phyloP scores from a whole-genome alignment of 176 grass and related monocot species.

The Rhynchospora breviuscula region DNA sequence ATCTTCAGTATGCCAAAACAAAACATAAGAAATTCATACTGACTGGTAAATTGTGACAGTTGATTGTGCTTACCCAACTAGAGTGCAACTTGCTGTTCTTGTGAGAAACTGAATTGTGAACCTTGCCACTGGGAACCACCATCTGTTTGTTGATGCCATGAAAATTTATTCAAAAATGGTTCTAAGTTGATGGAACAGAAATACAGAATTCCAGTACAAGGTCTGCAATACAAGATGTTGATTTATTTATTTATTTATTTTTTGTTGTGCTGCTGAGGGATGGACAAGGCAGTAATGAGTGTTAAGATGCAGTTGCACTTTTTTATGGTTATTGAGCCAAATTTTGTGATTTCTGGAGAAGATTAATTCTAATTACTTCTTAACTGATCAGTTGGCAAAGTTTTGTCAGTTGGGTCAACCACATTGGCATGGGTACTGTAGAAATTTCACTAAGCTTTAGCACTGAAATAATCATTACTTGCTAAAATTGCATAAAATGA shows the following conservation, averaged over 20 bases:
- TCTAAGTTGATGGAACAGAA: not conserved
- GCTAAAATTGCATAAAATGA: not conserved
- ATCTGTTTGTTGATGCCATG: constrained; percentile 28
- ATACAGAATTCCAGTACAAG: not conserved
- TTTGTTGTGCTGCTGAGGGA: constrained; percentile 22
- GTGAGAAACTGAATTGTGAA: constrained; percentile 5
- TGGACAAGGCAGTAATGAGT: not conserved
- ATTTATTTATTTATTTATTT: constrained; percentile 5
- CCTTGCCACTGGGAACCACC: constrained; percentile 32
- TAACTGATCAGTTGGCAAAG: not conserved
- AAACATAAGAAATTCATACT: constrained; percentile 3
- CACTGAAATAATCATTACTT: not conserved
- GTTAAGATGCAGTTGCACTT: constrained; percentile 1
- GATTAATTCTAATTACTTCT: not conserved
- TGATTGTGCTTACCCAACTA: constrained; percentile 23
- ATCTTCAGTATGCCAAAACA: not conserved
- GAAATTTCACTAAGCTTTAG: not conserved
- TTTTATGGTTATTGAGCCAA: constrained; percentile 7
- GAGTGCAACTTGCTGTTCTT: constrained; percentile 26
- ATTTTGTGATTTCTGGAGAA: not conserved
- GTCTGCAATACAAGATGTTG: constrained; percentile 16
- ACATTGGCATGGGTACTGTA: not conserved
- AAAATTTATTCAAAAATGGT: not conserved
- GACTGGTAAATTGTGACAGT: not conserved
- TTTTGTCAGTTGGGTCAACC: not conserved